Evolutionary conservation across 352 stramenopile genomes (phyloP).

Genomic region (Phytophthora brassicae): DNA sequence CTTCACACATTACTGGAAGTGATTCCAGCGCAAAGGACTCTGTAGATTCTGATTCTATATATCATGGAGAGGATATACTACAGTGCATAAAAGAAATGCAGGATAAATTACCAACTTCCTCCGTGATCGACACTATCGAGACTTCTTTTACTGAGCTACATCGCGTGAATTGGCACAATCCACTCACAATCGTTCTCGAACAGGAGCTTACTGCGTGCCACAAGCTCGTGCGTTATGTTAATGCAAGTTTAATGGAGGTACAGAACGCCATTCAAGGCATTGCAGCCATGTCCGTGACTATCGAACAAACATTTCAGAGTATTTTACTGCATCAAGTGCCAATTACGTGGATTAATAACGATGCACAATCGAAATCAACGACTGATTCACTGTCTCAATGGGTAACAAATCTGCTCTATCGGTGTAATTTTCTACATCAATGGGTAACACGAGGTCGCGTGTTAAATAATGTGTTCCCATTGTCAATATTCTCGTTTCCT

Average conservation of each 20-base stretch:
- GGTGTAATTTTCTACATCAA: constrained; percentile 55
- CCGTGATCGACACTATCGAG: constrained; percentile 10
- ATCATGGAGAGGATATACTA: constrained; percentile 24
- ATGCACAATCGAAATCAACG: constrained; percentile 26
- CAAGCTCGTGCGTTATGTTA: constrained; percentile 43
- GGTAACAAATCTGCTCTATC: constrained; percentile 56
- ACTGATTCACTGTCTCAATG: constrained; percentile 53
- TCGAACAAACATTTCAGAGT: constrained; percentile 61
- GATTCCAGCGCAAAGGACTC: neutral
- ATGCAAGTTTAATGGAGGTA: constrained; percentile 42
- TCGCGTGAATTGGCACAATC: constrained; percentile 31
- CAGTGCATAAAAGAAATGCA: constrained; percentile 27
- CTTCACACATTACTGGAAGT: constrained; percentile 2
- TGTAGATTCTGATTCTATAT: neutral
- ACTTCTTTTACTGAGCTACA: neutral
- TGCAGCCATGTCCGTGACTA: constrained; percentile 49
- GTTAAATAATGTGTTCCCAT: constrained; percentile 37
- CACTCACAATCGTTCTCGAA: constrained; percentile 61
- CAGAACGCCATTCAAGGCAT: constrained; percentile 62
- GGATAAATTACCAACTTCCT: constrained; percentile 15
- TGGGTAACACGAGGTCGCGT: constrained; percentile 44
- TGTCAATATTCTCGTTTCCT: constrained; percentile 73
- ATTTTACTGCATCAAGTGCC: constrained; percentile 58
- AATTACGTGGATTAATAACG: constrained; percentile 35
- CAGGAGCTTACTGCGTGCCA: constrained; percentile 68